Base-by-base conservation (phyloP, 345 rosid genomes). In the Eucalyptus tenuipes region DNA sequence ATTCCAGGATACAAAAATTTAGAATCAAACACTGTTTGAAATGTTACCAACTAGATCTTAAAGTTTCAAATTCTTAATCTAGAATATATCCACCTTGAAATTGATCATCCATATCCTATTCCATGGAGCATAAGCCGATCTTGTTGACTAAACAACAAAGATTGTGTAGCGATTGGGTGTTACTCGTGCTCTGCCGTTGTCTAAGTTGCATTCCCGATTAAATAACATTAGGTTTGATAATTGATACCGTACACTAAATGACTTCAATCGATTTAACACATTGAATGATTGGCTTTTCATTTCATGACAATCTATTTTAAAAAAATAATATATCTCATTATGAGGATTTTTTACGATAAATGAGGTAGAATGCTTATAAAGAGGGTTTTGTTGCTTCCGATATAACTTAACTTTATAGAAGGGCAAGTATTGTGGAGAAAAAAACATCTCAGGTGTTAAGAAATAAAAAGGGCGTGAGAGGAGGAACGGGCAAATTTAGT, bases 21-120 rank as follows among this genome's bases (percentile, higher is more conserved):
- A 50, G 4, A 50, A 50, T 0, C 0, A 50, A 0, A 17, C 8
- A 50, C 0, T 50, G 0, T 50, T 50, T 50, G 0, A 20, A 0
- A 20, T 17, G 0, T 50, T 50, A 50, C 0, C 55, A 50, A 0
- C 17, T 50, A 50, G 4, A 50, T 0, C 22, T 50, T 50, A 50
- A 53, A 20, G 27, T 53, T 53, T 53, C 25, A 22, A 22, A 27
- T 53, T 53, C 59, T 53, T 53, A 53, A 20, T 53, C 10, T 53
- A 9, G 59, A 53, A 53, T 11, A 53, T 53, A 53, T 22, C 27
- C 12, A 4, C 0, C 27, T 22, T 53, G 5, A 53, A 53, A 53
- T 53, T 53, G 27, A 53, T 53, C 59, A 53, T 22, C 10, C 59
- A 22, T 53, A 53, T 0, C 59, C 59, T 53, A 18, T 53, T 8